Evolutionary conservation across 257 asterid species (phyloP), one percentile per base, ranked within the genome.

Genomic region (Thymus mandschuricus): DNA sequence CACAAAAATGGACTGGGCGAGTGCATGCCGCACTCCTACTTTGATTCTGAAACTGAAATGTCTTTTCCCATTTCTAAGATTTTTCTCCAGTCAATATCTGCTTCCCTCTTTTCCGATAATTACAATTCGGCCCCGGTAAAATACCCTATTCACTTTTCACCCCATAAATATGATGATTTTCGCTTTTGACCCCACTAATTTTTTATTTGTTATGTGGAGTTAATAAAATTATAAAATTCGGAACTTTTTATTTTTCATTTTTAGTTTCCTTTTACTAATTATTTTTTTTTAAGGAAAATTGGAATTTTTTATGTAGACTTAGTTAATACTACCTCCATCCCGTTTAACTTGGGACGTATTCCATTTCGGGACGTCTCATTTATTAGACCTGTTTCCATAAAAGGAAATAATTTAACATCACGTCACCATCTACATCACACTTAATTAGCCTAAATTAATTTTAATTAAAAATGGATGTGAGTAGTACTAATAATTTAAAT

Each of bases 11-110:
- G 21, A 58, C 66, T 10, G 51, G 49, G 68, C 73, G 81, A 15
- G 79, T 79, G 80, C 80, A 64, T 54, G 79, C 85, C 85, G 76
- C 72, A 82, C 77, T 78, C 83, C 79, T 51, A 30, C 48, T 81
- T 77, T 77, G 80, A 81, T 46, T 61, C 41, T 38, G 72, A 54
- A 63, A 12, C 21, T 43, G 21, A 21, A 21, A 21, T 21, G 21
- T 21, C 33, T 11, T 28, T 8, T 3, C 57, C 38, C 33, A 58
- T 60, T 49, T 43, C 15, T 43, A 35, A 12, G 28, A 31, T 28
- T 30, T 28, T 30, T 35, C 12, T 4, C 40, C 63, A 74, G 79
- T 73, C 79, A 80, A 68, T 21, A 21, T 61, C 69, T 31, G 78
- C 54, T 44, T 29, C 40, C 74, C 33, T 27, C 1, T 15, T 49